These are phyloP conservation scores for Ceratocystis eucalypticola DNA, from an alignment of 2,329 filamentous ascomycete genomes.

Conservation along the genomic window DNA sequence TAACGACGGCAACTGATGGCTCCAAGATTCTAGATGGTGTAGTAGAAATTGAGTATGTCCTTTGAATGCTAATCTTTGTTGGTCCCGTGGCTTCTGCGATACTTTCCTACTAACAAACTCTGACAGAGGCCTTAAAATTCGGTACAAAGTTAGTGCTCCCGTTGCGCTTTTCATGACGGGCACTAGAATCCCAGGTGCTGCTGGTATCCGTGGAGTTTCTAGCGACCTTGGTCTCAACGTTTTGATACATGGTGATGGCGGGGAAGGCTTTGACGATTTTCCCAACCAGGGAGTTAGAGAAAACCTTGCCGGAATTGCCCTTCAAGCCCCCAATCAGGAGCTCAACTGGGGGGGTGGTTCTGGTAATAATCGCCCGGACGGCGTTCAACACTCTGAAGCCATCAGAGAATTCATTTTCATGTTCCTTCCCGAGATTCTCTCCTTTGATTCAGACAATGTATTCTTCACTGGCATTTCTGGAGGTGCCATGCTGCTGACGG, in stretches of 20 bases:
- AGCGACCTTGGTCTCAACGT: conserved; percentile 40
- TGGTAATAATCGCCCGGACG: conserved; percentile 39
- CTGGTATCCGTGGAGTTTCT: conserved; percentile 23
- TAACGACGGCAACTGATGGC: conserved; percentile 37
- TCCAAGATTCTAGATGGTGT: conserved; percentile 43
- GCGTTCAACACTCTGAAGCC: conserved; percentile 41
- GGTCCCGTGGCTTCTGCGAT: conserved; percentile 11
- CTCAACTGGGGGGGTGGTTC: conserved; percentile 42
- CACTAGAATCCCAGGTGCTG: conserved; percentile 36
- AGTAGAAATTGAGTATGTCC: conserved; percentile 37
- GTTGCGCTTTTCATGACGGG: conserved; percentile 38
- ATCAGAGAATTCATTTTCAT: conserved; percentile 43
- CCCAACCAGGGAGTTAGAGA: conserved; percentile 40
- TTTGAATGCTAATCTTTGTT: not conserved
- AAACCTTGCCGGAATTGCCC: conserved; percentile 38
- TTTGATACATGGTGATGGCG: conserved; percentile 46
- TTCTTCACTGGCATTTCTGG: conserved; percentile 47
- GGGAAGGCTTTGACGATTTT: conserved; percentile 45
- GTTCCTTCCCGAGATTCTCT: conserved; percentile 38
- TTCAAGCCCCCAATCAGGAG: conserved; percentile 41
- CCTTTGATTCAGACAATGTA: conserved; percentile 39
- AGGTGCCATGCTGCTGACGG: conserved; percentile 39
- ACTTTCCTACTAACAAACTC: conserved; percentile 11
- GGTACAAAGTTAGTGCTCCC: conserved; percentile 43
- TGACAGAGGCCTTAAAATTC: conserved; percentile 36